Base-by-base conservation (phyloP, 129 eudicot species). In the Gnaphalium uliginosum region DNA sequence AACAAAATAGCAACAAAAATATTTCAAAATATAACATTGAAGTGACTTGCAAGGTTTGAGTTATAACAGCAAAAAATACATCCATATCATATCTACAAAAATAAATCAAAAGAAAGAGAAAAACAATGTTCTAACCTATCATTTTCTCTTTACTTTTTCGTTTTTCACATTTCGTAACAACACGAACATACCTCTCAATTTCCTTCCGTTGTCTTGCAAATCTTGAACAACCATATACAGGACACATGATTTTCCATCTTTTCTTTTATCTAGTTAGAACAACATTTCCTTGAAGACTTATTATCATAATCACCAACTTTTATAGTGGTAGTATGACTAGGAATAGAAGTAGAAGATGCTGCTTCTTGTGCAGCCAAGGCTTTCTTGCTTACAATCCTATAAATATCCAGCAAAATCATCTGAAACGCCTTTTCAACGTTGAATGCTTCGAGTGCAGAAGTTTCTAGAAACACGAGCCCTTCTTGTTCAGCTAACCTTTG, bases 291-390 rank as follows among this genome's bases (percentile, higher is more conserved):
- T 79, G 65, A 71, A 56, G 50, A 27, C 19, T 82, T 84, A 84
- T 75, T 75, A 27, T 78, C 71, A 58, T 78, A 78, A 37, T 90
- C 89, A 10, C 84, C 91, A 59, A 93, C 96, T 80, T 86, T 87
- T 59, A 93, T 88, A n/a, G 91, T 79, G 17, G 98, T 89, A 58
- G 96, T 92, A 32, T 94, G 91, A 25, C 88, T 76, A 26, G 98
- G 98, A 67, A 88, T 23, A 11, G 83, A 74, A 26, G 78, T 73
- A 25, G 85, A 70, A 22, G 76, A 70, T 57, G 83, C 71, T 27
- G 95, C 97, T 84, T 90, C 96, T 59, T 88, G 92, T 50, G 98
- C 98, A n/a, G 96, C 98, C 88, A 93, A 83, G 2, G 97, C 97
- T 77, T 93, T 93, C 79, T 86, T 87, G 77, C 97, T 93, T 14